These are phyloP conservation scores for Immersiporthe knoxdaviesiana DNA, from an alignment of 2,329 filamentous ascomycete genomes.

Conservation along the genomic window DNA sequence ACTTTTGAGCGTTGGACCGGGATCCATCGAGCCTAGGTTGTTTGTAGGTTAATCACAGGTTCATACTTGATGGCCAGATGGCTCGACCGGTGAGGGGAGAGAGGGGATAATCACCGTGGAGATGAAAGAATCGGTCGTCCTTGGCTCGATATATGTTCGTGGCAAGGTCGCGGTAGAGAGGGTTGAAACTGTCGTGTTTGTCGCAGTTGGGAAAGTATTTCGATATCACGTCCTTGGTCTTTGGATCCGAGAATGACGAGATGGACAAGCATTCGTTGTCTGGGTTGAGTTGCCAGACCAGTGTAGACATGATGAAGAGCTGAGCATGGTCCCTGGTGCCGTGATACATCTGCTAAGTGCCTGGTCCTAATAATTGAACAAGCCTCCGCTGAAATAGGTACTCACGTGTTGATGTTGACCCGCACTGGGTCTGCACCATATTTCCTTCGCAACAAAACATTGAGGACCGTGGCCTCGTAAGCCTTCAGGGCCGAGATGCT, in stretches of 20 bases:
- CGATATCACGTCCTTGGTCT: slow-evolving; percentile 1
- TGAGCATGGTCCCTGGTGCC: slow-evolving; percentile 43
- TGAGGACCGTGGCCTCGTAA: slow-evolving; percentile 51
- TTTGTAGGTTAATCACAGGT: neutral
- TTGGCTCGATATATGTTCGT: slow-evolving; percentile 34
- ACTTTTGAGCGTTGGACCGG: slow-evolving; percentile 27
- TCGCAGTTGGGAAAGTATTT: slow-evolving; percentile 34
- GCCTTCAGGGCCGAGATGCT: slow-evolving; percentile 54
- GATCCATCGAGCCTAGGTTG: slow-evolving; percentile 23
- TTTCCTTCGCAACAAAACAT: slow-evolving; percentile 48
- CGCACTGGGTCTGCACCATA: slow-evolving; percentile 45
- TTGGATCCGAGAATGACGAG: neutral
- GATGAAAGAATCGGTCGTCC: slow-evolving; percentile 32
- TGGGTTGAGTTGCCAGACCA: slow-evolving; percentile 34
- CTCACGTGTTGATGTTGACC: slow-evolving; percentile 49
- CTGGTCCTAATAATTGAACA: slow-evolving; percentile 15
- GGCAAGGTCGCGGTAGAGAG: slow-evolving; percentile 32
- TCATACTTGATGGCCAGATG: neutral
- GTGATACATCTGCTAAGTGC: neutral
- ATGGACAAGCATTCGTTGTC: neutral
- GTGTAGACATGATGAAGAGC: slow-evolving; percentile 47
- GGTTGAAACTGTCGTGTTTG: slow-evolving; percentile 27
- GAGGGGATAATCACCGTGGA: slow-evolving; percentile 27
- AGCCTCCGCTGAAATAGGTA: slow-evolving; percentile 32
- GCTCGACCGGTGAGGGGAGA: too few species aligned